These are phyloP conservation scores for Vanderwaltozyma yarrowii DNA, from an alignment of 805 yeast species.

Conservation along the genomic window DNA sequence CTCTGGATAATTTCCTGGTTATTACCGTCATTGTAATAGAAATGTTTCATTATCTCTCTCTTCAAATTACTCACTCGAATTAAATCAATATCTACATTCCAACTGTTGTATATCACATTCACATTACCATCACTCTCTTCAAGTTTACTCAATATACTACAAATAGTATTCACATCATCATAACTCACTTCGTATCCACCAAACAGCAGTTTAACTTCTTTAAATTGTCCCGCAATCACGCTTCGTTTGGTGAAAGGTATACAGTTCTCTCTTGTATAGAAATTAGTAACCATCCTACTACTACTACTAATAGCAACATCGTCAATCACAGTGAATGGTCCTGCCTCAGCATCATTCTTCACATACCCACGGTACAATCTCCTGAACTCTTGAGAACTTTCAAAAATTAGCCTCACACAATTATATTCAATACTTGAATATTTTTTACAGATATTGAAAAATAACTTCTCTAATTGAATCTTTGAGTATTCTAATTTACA, in stretches of 20 bases:
- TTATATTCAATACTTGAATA: slow-evolving; percentile 1
- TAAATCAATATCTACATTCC: slow-evolving; percentile 10
- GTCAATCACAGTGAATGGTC: too few relatives aligned
- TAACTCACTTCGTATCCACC: background rate
- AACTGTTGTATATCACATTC: slow-evolving; percentile 1
- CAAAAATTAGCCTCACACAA: background rate
- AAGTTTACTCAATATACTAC: too few relatives aligned
- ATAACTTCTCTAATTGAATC: slow-evolving; percentile 10
- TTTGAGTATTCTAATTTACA: slow-evolving; percentile 10
- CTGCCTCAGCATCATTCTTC: too few relatives aligned
- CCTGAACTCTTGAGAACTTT: too few relatives aligned
- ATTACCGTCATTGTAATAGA: background rate
- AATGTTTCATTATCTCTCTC: slow-evolving; percentile 4
- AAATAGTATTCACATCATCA: background rate
- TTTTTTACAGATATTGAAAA: slow-evolving; percentile 5
- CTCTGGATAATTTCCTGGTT: background rate
- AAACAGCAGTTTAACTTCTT: too few relatives aligned
- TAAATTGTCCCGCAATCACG: too few relatives aligned
- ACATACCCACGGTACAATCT: too few relatives aligned
- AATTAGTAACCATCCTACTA: background rate
- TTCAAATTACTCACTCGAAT: slow-evolving; percentile 8
- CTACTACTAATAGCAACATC: too few relatives aligned
- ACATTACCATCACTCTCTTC: background rate
- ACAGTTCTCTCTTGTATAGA: slow-evolving; percentile 8
- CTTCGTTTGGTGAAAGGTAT: slow-evolving; percentile 6